A percentile compares a stretch with the other conserved stretches of the same genome.
phyloP scores from a whole-genome alignment of 2,329 filamentous ascomycete species.

The Bipolaris oryzae region DNA sequence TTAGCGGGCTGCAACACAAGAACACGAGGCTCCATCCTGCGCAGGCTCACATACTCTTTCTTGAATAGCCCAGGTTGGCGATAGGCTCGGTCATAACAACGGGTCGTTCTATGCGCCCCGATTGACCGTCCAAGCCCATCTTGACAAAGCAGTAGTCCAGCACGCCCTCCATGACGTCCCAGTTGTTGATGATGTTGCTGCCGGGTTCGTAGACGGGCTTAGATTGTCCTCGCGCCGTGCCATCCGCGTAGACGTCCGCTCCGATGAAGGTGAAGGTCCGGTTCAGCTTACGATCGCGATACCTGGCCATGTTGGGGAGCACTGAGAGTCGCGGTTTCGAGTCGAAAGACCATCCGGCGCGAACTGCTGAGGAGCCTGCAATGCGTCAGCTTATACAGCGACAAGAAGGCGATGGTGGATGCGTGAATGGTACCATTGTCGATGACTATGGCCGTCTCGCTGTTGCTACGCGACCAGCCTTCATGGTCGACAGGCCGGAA shows the following conservation, averaged over 20 bases:
- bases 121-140: conserved; percentile 78
- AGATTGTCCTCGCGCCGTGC: conserved; percentile 87
- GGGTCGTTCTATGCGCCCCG: conserved; percentile 79
- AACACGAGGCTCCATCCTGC: not conserved
- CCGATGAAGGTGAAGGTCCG: conserved; percentile 93
- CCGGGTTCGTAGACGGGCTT: conserved; percentile 90
- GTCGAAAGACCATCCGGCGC: conserved; percentile 97
- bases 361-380: conserved; percentile 81
- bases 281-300: conserved; percentile 90
- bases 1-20: conserved; percentile 26
- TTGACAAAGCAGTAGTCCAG: conserved; percentile 96
- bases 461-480: conserved; percentile 70
- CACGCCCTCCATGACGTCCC: conserved; percentile 95
- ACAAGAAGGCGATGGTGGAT: conserved; percentile 1
- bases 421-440: conserved; percentile 76
- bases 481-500: conserved; percentile 65
- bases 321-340: conserved; percentile 77
- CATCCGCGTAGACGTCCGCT: conserved; percentile 91
- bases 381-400: conserved; percentile 20
- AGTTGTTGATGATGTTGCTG: conserved; percentile 91
- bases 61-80: conserved; percentile 85
- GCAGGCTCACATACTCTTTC: conserved; percentile 70
- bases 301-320: conserved; percentile 91
- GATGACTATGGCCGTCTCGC: conserved; percentile 82
- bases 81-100: conserved; percentile 96